Base-by-base conservation (phyloP, 495 filamentous ascomycete genomes). In the Lineolata rhizophorae region DNA sequence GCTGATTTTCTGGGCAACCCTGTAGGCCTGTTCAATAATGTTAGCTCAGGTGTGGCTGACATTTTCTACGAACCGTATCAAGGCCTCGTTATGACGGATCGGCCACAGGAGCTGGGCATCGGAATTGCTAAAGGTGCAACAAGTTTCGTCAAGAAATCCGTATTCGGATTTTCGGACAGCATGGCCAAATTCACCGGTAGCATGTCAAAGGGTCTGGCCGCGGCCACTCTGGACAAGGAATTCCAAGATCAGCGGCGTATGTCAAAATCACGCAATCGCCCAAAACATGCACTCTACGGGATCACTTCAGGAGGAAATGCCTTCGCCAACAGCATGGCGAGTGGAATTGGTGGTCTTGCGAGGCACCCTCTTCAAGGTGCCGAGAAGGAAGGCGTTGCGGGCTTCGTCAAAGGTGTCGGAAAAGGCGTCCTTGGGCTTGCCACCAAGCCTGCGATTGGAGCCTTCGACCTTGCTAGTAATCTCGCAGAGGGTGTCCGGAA, bases 21-120 rank as follows among this genome's bases (percentile, higher is more conserved):
- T 0, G 87, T 97, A 24, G 87, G 87, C 24, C 61, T 97, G 24
- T 97, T 97, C 67, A 95, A 91, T 57, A 97, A 85, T 43, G 73
- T 97, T 56, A 90, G 80, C 52, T 94, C 87, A 22, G 87, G 87
- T 31, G 78, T 97, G 20, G 79, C 79, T 14, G 87, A 90, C 43
- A 93, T 97, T 44, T 97, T 97, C 60, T 97, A 97, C 55, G 87
- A 95, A 48, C 87, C 87, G 13, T 94, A 94, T 49, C 87, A 97
- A 58, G 87, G 87, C 17, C 64, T 97, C 34, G 85, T 94, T 47
- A 84, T 85, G 73, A 90, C 83, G 0, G 90, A 97, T 46, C 62
- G 74, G 31, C 87, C 87, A 13, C 82, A 94, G 55, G 83, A 95
- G 32, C 67, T 97, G 28, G 87, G 90, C 8, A 60, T 84, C 32